Evolutionary conservation across 768 basidiomycete genomes (phyloP).

Genomic region (Ramaria sp.): DNA sequence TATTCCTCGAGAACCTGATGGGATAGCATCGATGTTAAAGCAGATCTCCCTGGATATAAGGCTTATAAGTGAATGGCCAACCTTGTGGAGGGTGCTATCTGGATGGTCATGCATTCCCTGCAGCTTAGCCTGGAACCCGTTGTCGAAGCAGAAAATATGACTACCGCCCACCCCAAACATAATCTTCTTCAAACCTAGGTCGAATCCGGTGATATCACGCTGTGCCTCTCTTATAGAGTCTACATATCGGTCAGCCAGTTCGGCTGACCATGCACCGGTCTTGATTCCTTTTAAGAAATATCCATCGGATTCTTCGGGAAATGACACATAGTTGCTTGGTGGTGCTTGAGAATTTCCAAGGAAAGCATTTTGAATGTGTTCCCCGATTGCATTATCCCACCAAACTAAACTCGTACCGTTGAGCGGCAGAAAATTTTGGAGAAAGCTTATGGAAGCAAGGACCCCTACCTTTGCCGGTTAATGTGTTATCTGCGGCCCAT

Average conservation of each 20-base stretch:
- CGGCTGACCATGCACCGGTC: slow-evolving; percentile 9
- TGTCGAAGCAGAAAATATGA: slow-evolving; percentile 10
- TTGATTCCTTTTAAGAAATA: slow-evolving; percentile 9
- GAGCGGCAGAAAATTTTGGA: not conserved
- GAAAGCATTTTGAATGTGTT: slow-evolving; percentile 9
- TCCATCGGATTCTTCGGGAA: slow-evolving; percentile 7
- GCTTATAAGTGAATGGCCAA: not conserved
- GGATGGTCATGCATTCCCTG: slow-evolving; percentile 8
- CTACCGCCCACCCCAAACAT: slow-evolving; percentile 9
- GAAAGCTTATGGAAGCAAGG: not conserved
- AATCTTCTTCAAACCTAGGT: slow-evolving; percentile 3
- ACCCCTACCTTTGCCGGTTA: slow-evolving; percentile 3
- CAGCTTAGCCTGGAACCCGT: slow-evolving; percentile 9
- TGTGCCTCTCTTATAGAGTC: slow-evolving; percentile 7
- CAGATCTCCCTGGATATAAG: not conserved
- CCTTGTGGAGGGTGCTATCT: slow-evolving; percentile 7
- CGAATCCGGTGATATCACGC: slow-evolving; percentile 7
- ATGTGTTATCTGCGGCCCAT: slow-evolving; percentile 8
- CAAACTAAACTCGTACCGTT: not conserved
- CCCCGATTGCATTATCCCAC: slow-evolving; percentile 6
- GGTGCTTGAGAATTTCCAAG: slow-evolving; percentile 3
- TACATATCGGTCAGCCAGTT: slow-evolving; percentile 5
- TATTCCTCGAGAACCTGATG: slow-evolving; percentile 6
- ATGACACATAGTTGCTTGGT: slow-evolving; percentile 11
- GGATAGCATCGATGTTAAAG: not conserved